Conservation (phyloP, 2,329 filamentous ascomycete genomes). For the Fusarium sp. region DNA sequence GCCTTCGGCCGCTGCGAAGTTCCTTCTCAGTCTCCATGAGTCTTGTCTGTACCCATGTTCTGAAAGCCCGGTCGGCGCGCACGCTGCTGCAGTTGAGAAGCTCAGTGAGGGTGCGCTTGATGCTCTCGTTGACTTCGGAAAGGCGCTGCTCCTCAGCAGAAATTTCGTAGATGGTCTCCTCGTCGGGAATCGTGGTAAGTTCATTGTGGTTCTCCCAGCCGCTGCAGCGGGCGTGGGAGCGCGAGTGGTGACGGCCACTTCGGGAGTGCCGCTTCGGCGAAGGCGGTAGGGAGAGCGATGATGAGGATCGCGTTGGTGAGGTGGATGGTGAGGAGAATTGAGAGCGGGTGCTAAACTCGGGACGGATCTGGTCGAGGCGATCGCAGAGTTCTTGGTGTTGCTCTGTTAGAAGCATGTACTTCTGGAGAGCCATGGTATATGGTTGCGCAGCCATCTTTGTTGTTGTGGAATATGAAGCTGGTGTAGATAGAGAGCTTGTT, state of each 20-base stretch:
- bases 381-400: slow-evolving; percentile 65
- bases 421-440: slow-evolving; percentile 62
- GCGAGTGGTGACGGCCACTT: slow-evolving; percentile 45
- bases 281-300: slow-evolving; percentile 62
- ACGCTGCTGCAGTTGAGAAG: slow-evolving; percentile 70
- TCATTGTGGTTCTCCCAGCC: slow-evolving; percentile 50
- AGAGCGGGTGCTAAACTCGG: slow-evolving; percentile 53
- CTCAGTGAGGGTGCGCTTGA: slow-evolving; percentile 71
- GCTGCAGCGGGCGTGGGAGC: slow-evolving; percentile 48
- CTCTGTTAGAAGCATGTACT: slow-evolving; percentile 65
- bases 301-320: slow-evolving; percentile 67
- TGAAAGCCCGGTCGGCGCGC: slow-evolving; percentile 61
- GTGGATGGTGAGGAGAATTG: slow-evolving; percentile 64
- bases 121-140: slow-evolving; percentile 67
- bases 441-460: slow-evolving; percentile 50
- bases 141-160: slow-evolving; percentile 65
- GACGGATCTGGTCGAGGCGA: slow-evolving; percentile 64
- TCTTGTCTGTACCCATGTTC: slow-evolving; percentile 68
- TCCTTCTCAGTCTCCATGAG: slow-evolving; percentile 71
- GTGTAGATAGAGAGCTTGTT: slow-evolving; percentile 20
- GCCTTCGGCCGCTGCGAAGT: slow-evolving; percentile 63
- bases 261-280: slow-evolving; percentile 58
- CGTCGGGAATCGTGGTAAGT: slow-evolving; percentile 59
- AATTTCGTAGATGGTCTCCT: slow-evolving; percentile 61
- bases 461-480: slow-evolving; percentile 5